phyloP scores from a whole-genome alignment of 352 stramenopile species.

The Globisporangium camurandrum region DNA sequence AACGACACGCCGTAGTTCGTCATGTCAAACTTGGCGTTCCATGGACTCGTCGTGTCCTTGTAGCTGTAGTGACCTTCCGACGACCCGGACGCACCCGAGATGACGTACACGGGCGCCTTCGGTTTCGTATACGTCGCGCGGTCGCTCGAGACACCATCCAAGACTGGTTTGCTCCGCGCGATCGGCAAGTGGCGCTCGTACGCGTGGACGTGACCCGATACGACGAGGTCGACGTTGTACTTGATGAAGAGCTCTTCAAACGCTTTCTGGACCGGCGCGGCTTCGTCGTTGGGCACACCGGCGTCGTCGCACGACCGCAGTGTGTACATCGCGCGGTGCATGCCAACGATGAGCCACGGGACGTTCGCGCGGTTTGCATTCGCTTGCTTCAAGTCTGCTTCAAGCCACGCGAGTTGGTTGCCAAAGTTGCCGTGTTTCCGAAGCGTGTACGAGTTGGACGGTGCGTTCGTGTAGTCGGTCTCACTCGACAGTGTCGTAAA shows the following conservation, averaged over 20 bases:
- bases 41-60: not conserved
- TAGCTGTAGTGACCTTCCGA: constrained; percentile 31
- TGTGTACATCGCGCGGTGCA: not conserved
- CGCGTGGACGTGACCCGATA: constrained; percentile 80
- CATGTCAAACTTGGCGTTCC: constrained; percentile 62
- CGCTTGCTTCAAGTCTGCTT: too few species aligned
- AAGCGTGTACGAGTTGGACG: constrained; percentile 29
- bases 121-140: constrained; percentile 48
- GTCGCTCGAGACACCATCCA: constrained; percentile 39
- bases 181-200: constrained; percentile 78
- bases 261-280: constrained; percentile 32
- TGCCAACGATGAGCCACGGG: too few species aligned
- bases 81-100: constrained; percentile 53
- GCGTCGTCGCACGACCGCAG: not conserved
- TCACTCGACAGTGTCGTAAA: constrained; percentile 82
- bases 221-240: constrained; percentile 83
- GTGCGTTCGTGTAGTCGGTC: constrained; percentile 42
- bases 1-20: constrained; percentile 26
- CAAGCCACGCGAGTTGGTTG: too few species aligned
- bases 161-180: constrained; percentile 25
- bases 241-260: constrained; percentile 84
- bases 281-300: not conserved
- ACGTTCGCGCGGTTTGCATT: not conserved
- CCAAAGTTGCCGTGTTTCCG: too few species aligned
- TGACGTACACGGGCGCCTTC: constrained; percentile 54